phyloP scores from a whole-genome alignment of 805 yeast genomes.

The Suhomyces sp. region DNA sequence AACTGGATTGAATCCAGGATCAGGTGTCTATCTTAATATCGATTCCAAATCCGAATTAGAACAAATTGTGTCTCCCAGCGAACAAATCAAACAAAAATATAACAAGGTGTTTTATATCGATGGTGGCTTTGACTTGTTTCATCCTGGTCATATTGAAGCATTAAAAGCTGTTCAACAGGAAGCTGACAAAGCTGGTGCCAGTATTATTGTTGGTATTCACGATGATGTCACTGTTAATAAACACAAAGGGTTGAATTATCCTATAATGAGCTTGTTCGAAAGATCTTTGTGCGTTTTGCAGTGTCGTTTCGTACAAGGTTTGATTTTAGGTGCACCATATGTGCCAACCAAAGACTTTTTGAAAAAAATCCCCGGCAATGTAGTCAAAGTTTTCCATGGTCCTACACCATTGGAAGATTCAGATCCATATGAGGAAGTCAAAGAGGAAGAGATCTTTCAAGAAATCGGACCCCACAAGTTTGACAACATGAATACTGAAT shows the following conservation, averaged over 20 bases:
- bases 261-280: conserved; percentile 86
- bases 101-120: conserved; percentile 53
- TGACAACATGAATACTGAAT: conserved; percentile 62
- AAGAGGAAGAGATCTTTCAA: conserved; percentile 33
- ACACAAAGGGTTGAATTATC: conserved; percentile 62
- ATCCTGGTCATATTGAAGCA: conserved; percentile 87
- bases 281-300: conserved; percentile 85
- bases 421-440: conserved; percentile 38
- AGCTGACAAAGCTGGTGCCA: conserved; percentile 36
- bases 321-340: conserved; percentile 69
- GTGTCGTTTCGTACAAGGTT: conserved; percentile 78
- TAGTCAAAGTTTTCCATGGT: conserved; percentile 52
- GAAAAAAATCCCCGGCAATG: conserved; percentile 34
- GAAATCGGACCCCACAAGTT: conserved; percentile 54
- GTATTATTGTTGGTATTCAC: conserved; percentile 66
- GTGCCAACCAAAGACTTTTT: conserved; percentile 43
- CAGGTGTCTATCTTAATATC: conserved; percentile 51
- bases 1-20: conserved; percentile 58
- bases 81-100: conserved; percentile 13
- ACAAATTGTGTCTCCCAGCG: conserved; percentile 34
- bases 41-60: conserved; percentile 23
- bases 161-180: conserved; percentile 46
- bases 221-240: conserved; percentile 55
- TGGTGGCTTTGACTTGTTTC: conserved; percentile 90
- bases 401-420: conserved; percentile 42